Percentiles rank a stretch among this genome's conserved stretches.
Conservation (phyloP, 140 eudicot species). For the Flaveria floridana region DNA sequence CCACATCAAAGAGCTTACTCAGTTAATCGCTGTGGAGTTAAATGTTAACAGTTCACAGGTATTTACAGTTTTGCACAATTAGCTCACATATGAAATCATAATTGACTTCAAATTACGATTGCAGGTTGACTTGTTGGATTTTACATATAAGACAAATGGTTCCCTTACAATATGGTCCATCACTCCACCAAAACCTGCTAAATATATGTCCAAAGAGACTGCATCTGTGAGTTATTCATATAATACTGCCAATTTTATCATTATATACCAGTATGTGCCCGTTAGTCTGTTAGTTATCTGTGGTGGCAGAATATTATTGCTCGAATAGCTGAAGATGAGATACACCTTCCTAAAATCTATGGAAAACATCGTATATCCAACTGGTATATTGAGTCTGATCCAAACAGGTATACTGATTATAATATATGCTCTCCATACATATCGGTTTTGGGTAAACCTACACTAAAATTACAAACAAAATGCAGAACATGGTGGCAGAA, state of each 20-base stretch:
- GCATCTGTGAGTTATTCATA: constrained; percentile 49
- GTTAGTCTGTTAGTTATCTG: constrained; percentile 4
- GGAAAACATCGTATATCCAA: constrained; percentile 63
- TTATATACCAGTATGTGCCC: background rate
- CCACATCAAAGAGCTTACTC: constrained; percentile 53
- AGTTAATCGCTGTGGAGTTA: constrained; percentile 58
- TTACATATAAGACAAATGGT: constrained; percentile 54
- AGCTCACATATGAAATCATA: constrained; percentile 1
- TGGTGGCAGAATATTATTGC: constrained; percentile 59
- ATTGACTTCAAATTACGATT: constrained; percentile 15
- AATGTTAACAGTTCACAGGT: constrained; percentile 77
- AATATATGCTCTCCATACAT: background rate
- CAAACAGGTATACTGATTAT: constrained; percentile 47
- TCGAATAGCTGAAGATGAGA: constrained; percentile 56
- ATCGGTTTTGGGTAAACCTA: background rate
- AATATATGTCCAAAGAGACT: constrained; percentile 52
- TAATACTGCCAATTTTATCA: background rate
- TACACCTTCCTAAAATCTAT: constrained; percentile 70
- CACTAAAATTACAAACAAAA: constrained; percentile 8
- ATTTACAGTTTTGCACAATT: background rate
- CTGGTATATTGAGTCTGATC: constrained; percentile 65
- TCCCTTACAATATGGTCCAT: constrained; percentile 78
- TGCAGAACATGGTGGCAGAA: constrained; percentile 75
- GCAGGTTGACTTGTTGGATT: constrained; percentile 65
- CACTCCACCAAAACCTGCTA: constrained; percentile 59